Evolutionary conservation across 441 rosid genomes (phyloP), one percentile per base, ranked within the genome.

Genomic region (Populus trichocarpa): DNA sequence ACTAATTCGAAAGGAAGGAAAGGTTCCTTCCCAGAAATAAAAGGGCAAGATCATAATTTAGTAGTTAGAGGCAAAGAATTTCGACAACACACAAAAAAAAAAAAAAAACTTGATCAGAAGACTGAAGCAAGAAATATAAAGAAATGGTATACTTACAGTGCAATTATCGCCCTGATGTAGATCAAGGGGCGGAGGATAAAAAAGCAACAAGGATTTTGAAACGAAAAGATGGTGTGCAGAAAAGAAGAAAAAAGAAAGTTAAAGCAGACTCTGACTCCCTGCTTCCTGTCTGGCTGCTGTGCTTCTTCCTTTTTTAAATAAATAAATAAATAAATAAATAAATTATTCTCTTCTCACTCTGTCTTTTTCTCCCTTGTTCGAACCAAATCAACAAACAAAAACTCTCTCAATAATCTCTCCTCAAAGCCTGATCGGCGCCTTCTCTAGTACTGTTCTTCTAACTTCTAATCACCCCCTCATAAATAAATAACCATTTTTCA

Each of bases 231-330:
- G 57, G 1, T 1, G 50, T 5, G 57, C 20, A 46, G 57, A 14
- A 46, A 46, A 46, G 57, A 46, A 46, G 57, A 46, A 14, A 46
- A 46, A 46, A 46, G 57, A 46, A 14, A 13, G 57, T 46, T 46
- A 46, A 46, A 46, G 57, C 57, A 46, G 13, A 46, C 38, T 35
- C 50, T 13, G 25, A 7, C 12, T 70, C 35, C 32, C 73, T 70
- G 50, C 73, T 70, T 70, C 59, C 7, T 70, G 53, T 70, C 59
- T 70, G 26, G 11, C 73, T 38, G 50, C 57, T 70, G n/a, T 8
- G 5, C 23, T 36, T 33, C 59, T 42, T 26, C 8, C 63, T 64
- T 53, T 28, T 16, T 70, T 71, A 38, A 36, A 8, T 36, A 38
- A 38, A 38, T 36, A 38, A 38, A 38, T 10, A 0, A 38, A 35